phyloP scores from a whole-genome alignment of 2,329 filamentous ascomycete genomes.

The Pseudogymnoascus sp. region DNA sequence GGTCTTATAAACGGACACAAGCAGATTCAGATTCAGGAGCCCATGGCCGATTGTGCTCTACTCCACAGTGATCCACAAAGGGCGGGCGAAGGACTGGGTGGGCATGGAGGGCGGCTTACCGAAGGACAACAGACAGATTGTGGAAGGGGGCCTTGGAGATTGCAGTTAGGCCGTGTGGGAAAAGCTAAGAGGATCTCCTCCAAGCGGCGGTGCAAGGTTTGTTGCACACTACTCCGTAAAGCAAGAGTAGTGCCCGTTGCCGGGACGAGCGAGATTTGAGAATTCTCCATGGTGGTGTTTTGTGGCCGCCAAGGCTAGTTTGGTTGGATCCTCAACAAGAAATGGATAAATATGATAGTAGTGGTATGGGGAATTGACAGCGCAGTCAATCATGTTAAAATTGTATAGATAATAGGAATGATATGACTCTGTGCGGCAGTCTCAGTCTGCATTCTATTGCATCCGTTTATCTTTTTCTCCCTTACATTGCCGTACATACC shows the following conservation, averaged over 20 bases:
- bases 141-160: neutral
- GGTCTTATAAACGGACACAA: neutral
- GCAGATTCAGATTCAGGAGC: conserved; percentile 7
- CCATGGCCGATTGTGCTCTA: conserved; percentile 1
- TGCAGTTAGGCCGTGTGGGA: neutral
- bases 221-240: neutral
- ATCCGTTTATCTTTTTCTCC: neutral
- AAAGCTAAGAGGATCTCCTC: neutral
- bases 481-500: neutral
- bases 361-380: neutral
- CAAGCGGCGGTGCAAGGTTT: neutral
- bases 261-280: conserved; percentile 1
- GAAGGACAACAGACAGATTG: neutral
- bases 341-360: neutral
- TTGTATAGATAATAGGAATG: neutral
- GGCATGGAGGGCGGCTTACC: neutral
- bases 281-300: neutral
- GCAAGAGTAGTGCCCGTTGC: neutral
- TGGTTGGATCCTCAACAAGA: conserved; percentile 8
- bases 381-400: neutral
- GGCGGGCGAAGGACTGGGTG: conserved; percentile 1
- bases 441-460: neutral
- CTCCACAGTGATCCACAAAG: conserved; percentile 1
- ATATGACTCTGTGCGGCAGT: neutral
- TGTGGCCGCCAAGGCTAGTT: neutral